These are phyloP conservation scores for Aegilops bicornis DNA, from an alignment of 176 grass and related monocot species.

Conservation along the genomic window DNA sequence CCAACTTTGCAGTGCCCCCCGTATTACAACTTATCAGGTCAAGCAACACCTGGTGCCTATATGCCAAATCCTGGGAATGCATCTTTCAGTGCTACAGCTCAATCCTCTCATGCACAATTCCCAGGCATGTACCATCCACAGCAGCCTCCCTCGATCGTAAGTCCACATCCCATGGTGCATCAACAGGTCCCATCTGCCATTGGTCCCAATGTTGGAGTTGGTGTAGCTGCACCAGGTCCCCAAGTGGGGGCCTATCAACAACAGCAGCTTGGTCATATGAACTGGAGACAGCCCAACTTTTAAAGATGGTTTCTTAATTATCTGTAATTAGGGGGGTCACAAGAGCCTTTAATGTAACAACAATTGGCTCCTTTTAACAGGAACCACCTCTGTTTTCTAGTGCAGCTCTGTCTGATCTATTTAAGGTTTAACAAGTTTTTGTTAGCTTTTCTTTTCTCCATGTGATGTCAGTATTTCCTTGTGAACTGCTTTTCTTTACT, in stretches of 20 bases:
- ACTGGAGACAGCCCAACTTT: conserved; percentile 68
- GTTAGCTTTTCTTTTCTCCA: conserved; percentile 42
- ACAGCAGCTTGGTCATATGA: conserved; percentile 66
- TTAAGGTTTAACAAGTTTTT: conserved; percentile 60
- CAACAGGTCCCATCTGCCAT: conserved; percentile 63
- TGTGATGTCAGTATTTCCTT: conserved; percentile 39
- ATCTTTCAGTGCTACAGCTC: conserved; percentile 68
- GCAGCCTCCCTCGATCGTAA: conserved; percentile 60
- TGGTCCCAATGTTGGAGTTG: conserved; percentile 61
- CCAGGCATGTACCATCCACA: conserved; percentile 67
- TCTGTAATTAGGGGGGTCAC: conserved; percentile 74
- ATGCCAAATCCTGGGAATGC: conserved; percentile 67
- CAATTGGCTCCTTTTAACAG: conserved; percentile 62
- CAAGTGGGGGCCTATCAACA: conserved; percentile 81
- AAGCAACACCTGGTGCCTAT: conserved; percentile 64
- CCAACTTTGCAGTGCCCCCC: conserved; percentile 54
- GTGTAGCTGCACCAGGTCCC: conserved; percentile 58
- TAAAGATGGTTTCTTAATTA: conserved; percentile 59
- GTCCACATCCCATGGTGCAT: conserved; percentile 71
- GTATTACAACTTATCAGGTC: conserved; percentile 70
- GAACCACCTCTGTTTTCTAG: conserved; percentile 61
- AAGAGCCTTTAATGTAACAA: conserved; percentile 74
- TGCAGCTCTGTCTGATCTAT: conserved; percentile 69
- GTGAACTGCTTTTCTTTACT: conserved; percentile 48
- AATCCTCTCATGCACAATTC: conserved; percentile 65